A percentile compares a stretch with the other conserved stretches of the same genome.
Conservation (phyloP, 768 basidiomycete species). For the Agrocybe praecox region DNA sequence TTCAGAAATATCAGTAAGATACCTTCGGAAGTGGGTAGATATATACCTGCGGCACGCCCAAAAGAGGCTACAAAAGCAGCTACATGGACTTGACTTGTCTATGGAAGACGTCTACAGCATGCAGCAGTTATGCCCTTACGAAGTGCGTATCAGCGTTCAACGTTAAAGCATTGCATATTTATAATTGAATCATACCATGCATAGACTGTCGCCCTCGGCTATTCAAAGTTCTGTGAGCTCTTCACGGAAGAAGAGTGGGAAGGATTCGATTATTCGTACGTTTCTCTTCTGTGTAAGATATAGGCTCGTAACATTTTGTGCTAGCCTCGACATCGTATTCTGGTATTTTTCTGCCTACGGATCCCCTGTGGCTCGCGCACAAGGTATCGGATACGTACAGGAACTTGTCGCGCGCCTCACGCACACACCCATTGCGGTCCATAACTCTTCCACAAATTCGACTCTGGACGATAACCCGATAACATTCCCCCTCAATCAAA, state of each 20-base stretch:
- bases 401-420: slow-evolving; percentile 74
- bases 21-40: slow-evolving; percentile 53
- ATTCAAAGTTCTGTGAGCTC: slow-evolving; percentile 74
- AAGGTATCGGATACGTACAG: slow-evolving; percentile 69
- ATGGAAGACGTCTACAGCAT: slow-evolving; percentile 57
- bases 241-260: slow-evolving; percentile 86
- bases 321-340: slow-evolving; percentile 45
- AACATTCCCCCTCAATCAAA: slow-evolving; percentile 59
- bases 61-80: slow-evolving; percentile 48
- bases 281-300: slow-evolving; percentile 11
- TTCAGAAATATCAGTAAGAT: slow-evolving; percentile 33
- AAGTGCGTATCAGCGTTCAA: slow-evolving; percentile 50
- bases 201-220: slow-evolving; percentile 78
- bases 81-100: slow-evolving; percentile 55
- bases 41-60: slow-evolving; percentile 63
- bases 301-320: neutral
- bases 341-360: slow-evolving; percentile 77
- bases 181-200: too few species aligned
- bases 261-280: slow-evolving; percentile 67
- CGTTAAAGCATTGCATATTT: too few species aligned
- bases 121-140: slow-evolving; percentile 75
- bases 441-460: slow-evolving; percentile 71
- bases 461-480: slow-evolving; percentile 57
- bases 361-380: slow-evolving; percentile 60
- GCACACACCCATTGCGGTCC: slow-evolving; percentile 50